A percentile compares a stretch with the other conserved stretches of the same genome.
These are phyloP conservation scores for Lasiodiplodia gonubiensis DNA, from an alignment of 2,329 filamentous ascomycete genomes.

Conservation along the genomic window DNA sequence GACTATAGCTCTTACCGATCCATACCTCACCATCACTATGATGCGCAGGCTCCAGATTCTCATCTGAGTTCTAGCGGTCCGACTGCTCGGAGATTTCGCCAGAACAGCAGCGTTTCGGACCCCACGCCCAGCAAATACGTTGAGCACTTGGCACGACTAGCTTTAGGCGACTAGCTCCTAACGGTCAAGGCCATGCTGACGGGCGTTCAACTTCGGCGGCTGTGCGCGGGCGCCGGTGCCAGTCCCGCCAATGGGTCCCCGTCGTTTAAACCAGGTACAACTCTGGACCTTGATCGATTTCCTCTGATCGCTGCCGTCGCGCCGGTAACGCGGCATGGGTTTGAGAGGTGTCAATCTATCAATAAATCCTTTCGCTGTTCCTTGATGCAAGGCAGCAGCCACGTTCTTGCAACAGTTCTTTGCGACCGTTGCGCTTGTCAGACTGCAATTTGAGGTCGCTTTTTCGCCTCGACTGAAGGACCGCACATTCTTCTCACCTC, in stretches of 20 bases:
- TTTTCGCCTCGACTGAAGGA: background rate
- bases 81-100: background rate
- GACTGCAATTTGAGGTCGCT: background rate
- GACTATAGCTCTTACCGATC: background rate
- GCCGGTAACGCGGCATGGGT: background rate
- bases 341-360: background rate
- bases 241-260: background rate
- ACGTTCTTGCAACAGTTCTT: background rate
- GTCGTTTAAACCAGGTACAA: background rate
- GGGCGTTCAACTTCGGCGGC: conserved; percentile 9
- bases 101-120: conserved; percentile 1
- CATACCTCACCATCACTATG: background rate
- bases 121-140: conserved; percentile 3
- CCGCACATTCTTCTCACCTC: background rate
- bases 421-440: background rate
- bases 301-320: background rate
- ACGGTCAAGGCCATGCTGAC: background rate
- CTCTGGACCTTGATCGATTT: background rate
- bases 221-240: background rate
- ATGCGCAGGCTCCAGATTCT: background rate
- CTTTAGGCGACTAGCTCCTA: background rate
- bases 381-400: background rate
- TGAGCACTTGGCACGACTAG: background rate
- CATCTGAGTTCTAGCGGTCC: background rate
- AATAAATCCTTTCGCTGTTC: background rate